phyloP scores from a whole-genome alignment of 2,329 filamentous ascomycete species.

The Scedosporium apiospermum region DNA sequence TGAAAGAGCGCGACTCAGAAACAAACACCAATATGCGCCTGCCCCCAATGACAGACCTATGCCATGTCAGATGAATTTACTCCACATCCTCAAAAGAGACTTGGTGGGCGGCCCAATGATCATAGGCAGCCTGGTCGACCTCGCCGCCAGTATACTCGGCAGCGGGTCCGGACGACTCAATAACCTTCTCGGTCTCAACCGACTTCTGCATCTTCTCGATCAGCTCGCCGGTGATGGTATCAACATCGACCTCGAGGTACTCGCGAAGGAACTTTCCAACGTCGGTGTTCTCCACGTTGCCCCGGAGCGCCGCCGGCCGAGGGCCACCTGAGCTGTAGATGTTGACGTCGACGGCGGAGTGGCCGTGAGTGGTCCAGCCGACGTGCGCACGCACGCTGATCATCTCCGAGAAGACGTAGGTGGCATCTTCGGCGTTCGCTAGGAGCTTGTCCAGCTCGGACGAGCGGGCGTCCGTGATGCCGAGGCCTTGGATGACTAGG shows the following conservation, averaged over 20 bases:
- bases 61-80: neutral
- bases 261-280: slow-evolving; percentile 71
- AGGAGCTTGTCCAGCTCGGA: slow-evolving; percentile 62
- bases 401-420: slow-evolving; percentile 66
- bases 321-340: slow-evolving; percentile 74
- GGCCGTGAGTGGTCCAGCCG: slow-evolving; percentile 91
- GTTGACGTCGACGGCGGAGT: slow-evolving; percentile 91
- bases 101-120: slow-evolving; percentile 1
- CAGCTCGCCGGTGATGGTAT: slow-evolving; percentile 67
- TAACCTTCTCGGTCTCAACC: neutral
- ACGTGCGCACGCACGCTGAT: slow-evolving; percentile 80
- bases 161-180: neutral
- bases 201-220: slow-evolving; percentile 33
- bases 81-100: slow-evolving; percentile 3
- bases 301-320: slow-evolving; percentile 54
- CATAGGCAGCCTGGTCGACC: slow-evolving; percentile 50
- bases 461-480: slow-evolving; percentile 63
- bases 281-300: slow-evolving; percentile 94
- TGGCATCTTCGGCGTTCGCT: slow-evolving; percentile 42
- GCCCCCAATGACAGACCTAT: neutral
- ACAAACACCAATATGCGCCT: neutral
- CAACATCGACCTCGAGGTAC: slow-evolving; percentile 74
- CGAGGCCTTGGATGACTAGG: slow-evolving; percentile 61
- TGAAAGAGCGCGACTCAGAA: neutral
- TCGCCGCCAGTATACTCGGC: slow-evolving; percentile 52